These are phyloP conservation scores for Esteya vermicola DNA, from an alignment of 2,329 filamentous ascomycete species.

Conservation along the genomic window DNA sequence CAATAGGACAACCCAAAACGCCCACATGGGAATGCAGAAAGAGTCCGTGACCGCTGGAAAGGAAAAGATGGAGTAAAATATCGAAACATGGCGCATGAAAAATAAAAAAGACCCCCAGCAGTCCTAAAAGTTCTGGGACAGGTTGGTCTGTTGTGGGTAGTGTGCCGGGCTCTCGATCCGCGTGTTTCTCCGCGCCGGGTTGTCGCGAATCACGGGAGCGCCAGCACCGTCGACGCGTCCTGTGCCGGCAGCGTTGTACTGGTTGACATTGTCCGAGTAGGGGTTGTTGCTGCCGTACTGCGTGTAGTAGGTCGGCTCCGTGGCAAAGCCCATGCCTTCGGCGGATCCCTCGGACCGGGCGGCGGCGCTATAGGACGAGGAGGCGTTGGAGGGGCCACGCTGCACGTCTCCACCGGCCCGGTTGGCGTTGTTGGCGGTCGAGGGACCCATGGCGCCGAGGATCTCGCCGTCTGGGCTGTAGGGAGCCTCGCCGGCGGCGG, in stretches of 20 bases:
- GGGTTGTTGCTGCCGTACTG: constrained; percentile 44
- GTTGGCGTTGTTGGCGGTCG: constrained; percentile 50
- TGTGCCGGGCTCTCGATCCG: constrained; percentile 84
- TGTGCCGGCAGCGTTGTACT: constrained; percentile 13
- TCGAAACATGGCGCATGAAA: not conserved
- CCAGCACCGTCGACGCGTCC: constrained; percentile 26
- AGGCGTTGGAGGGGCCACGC: constrained; percentile 87
- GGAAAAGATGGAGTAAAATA: not conserved
- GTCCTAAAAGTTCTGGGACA: constrained; percentile 84
- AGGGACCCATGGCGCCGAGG: constrained; percentile 67
- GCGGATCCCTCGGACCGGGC: constrained; percentile 57
- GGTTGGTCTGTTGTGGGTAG: constrained; percentile 86
- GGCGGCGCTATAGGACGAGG: constrained; percentile 81
- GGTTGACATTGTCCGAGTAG: constrained; percentile 34
- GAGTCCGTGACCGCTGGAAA: not conserved
- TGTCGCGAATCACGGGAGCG: constrained; percentile 82
- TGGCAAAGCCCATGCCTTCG: constrained; percentile 35
- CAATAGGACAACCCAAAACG: not conserved
- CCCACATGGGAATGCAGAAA: not conserved
- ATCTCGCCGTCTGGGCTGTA: constrained; percentile 63
- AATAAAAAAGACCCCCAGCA: not conserved
- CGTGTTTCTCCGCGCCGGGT: constrained; percentile 82
- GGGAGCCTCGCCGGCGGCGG: constrained; percentile 41
- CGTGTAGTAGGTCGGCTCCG: constrained; percentile 38
- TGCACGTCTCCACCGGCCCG: constrained; percentile 55